A percentile compares a stretch with the other conserved stretches of the same genome.
Evolutionary conservation across 2,329 filamentous ascomycete genomes (phyloP).

Genomic region (Aspergillus persii): DNA sequence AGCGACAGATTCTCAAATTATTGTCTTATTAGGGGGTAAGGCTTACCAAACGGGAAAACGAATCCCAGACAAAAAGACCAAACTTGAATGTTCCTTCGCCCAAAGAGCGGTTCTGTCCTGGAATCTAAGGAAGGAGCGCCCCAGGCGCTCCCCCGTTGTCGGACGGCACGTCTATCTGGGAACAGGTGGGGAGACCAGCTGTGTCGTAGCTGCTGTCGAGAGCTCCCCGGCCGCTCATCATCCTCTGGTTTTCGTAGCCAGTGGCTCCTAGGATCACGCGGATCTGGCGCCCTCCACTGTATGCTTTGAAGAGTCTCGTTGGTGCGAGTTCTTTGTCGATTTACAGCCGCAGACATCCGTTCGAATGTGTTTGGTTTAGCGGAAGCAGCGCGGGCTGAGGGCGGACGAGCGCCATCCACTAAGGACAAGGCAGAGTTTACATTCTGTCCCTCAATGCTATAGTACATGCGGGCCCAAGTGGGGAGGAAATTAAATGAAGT

Average conservation of each 20-base stretch:
- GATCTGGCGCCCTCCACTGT: slow-evolving; percentile 21
- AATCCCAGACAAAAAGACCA: slow-evolving; percentile 75
- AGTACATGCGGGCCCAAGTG: slow-evolving; percentile 62
- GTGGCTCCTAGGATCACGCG: slow-evolving; percentile 44
- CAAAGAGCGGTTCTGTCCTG: slow-evolving; percentile 60
- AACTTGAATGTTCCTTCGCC: slow-evolving; percentile 70
- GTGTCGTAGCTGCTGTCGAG: slow-evolving; percentile 51
- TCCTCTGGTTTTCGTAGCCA: slow-evolving; percentile 37
- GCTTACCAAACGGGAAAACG: slow-evolving; percentile 68
- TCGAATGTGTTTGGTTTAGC: slow-evolving; percentile 31
- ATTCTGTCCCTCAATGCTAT: slow-evolving; percentile 59
- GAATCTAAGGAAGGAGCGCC: slow-evolving; percentile 69
- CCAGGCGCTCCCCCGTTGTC: slow-evolving; percentile 61
- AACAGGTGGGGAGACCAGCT: slow-evolving; percentile 74
- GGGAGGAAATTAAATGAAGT: slow-evolving; percentile 48
- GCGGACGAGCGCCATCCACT: slow-evolving; percentile 31
- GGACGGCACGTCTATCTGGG: slow-evolving; percentile 58
- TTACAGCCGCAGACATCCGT: slow-evolving; percentile 31
- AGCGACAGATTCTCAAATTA: background rate
- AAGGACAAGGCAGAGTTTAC: slow-evolving; percentile 45
- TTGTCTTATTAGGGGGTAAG: background rate
- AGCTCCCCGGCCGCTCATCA: slow-evolving; percentile 27
- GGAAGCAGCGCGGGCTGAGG: slow-evolving; percentile 29
- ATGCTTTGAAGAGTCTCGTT: slow-evolving; percentile 18
- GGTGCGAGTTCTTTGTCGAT: slow-evolving; percentile 26